A percentile compares a stretch with the other conserved stretches of the same genome.
Conservation (phyloP, 2,329 filamentous ascomycete genomes). For the Aspergillus intermedius region DNA sequence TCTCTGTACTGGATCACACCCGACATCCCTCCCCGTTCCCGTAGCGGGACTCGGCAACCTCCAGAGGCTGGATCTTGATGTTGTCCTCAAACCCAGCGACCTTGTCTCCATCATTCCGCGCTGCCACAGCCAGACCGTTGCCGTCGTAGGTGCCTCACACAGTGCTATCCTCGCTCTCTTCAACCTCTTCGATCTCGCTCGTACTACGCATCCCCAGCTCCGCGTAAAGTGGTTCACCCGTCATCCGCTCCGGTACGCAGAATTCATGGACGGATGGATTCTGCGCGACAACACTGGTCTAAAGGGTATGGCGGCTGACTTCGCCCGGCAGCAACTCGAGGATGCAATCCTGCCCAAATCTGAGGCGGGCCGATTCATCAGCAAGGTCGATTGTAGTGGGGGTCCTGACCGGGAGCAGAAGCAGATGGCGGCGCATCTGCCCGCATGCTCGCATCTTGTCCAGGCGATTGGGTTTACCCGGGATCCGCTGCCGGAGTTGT, state of each 20-base stretch:
- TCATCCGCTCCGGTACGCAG: slow-evolving; percentile 55
- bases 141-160: slow-evolving; percentile 57
- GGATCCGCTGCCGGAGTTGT: slow-evolving; percentile 46
- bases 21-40: slow-evolving; percentile 41
- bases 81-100: slow-evolving; percentile 48
- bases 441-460: slow-evolving; percentile 47
- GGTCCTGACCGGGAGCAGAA: slow-evolving; percentile 38
- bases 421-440: slow-evolving; percentile 43
- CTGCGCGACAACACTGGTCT: slow-evolving; percentile 59
- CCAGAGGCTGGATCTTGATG: slow-evolving; percentile 48
- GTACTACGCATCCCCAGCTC: slow-evolving; percentile 47
- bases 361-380: slow-evolving; percentile 42
- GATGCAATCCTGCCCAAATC: slow-evolving; percentile 42
- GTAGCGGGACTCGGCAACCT: slow-evolving; percentile 31
- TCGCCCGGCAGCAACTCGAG: slow-evolving; percentile 55
- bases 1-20: slow-evolving; percentile 54
- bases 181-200: slow-evolving; percentile 52
- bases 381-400: slow-evolving; percentile 41
- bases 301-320: slow-evolving; percentile 55
- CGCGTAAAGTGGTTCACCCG: slow-evolving; percentile 58
- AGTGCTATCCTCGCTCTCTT: slow-evolving; percentile 57
- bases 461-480: slow-evolving; percentile 55
- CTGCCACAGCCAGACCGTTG: slow-evolving; percentile 39
- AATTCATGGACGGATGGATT: slow-evolving; percentile 58
- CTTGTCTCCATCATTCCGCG: slow-evolving; percentile 39